A percentile compares a stretch with the other conserved stretches of the same genome.
These are phyloP conservation scores for Aureobasidium sp. DNA, from an alignment of 2,329 filamentous ascomycete species.

Conservation along the genomic window DNA sequence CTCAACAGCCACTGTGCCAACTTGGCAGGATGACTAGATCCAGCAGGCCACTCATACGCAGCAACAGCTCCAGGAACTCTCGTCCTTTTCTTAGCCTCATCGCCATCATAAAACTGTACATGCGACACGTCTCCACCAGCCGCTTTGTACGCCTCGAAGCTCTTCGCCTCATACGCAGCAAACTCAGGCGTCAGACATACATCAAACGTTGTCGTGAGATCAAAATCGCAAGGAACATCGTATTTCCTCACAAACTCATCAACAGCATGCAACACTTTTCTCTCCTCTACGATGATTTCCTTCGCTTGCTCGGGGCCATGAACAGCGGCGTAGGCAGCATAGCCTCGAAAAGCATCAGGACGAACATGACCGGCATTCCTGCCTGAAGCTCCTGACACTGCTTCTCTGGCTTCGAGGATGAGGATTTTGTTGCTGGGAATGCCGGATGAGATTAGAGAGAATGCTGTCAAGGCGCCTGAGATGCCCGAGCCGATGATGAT, in stretches of 20 bases:
- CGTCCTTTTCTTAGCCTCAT: slow-evolving; percentile 31
- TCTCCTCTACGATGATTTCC: slow-evolving; percentile 39
- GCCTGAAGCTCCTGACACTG: slow-evolving; percentile 35
- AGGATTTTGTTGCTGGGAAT: slow-evolving; percentile 27
- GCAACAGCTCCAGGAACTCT: slow-evolving; percentile 30
- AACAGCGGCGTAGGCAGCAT: slow-evolving; percentile 33
- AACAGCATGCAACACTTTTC: slow-evolving; percentile 32
- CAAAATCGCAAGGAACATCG: slow-evolving; percentile 37
- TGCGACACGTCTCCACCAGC: slow-evolving; percentile 38
- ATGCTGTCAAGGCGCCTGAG: slow-evolving; percentile 33
- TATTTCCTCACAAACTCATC: slow-evolving; percentile 34
- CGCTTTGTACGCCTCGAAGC: slow-evolving; percentile 29
- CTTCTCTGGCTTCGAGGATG: slow-evolving; percentile 37
- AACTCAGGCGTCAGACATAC: slow-evolving; percentile 41
- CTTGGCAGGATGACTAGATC: slow-evolving; percentile 41
- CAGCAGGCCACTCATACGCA: slow-evolving; percentile 45
- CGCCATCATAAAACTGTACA: slow-evolving; percentile 31
- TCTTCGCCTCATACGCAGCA: slow-evolving; percentile 35
- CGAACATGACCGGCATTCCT: slow-evolving; percentile 39
- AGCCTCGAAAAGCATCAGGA: slow-evolving; percentile 41
- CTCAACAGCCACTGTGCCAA: slow-evolving; percentile 40
- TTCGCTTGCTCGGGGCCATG: slow-evolving; percentile 37
- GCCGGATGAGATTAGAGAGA: slow-evolving; percentile 30
- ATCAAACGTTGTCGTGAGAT: slow-evolving; percentile 39
- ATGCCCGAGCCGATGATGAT: slow-evolving; percentile 37